Base-by-base conservation (phyloP, 129 eudicot genomes). In the Lactuca sativa region DNA sequence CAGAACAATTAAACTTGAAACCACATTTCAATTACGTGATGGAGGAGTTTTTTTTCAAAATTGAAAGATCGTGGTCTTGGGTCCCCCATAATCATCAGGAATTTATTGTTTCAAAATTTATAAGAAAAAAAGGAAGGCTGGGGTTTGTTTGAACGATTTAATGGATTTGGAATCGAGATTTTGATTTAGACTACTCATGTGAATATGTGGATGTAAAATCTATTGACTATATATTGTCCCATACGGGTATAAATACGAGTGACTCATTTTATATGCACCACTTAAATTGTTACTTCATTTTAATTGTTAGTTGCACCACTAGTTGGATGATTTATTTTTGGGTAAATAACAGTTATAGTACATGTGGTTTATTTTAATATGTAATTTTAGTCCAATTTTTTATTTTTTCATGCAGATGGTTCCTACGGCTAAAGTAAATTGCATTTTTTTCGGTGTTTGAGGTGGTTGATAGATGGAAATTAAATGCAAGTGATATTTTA, bases 1-100 rank as follows among this genome's bases (percentile, higher is more conserved):
- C 21, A 18, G 21, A 1, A 18, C 30, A 25, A 25, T 25, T 25
- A 25, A 25, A 47, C 5, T 11, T 47, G 1, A 47, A 47, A 47
- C 5, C 52, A 11, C 44, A 64, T 55, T 63, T 64, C 41, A 21
- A 38, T 34, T 55, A 66, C 52, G 33, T 52, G 69, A 67, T 31
- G 15, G 8, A 36, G 68, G 54, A 59, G 17, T 18, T 55, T 69
- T 21, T 25, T 18, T 57, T 53, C 64, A 40, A 53, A 38, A 54
- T 41, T 48, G 65, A 47, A 77, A 69, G 65, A 69, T 69, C 53
- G 15, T 62, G 71, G 76, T 69, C 43, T 62, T 69, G 76, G 81
- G 81, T 54, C 81, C 81, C 77, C 49, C 58, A 33, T 69, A 77
- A 77, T 77, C 71, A 62, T 69, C 63, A 53, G 52, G 69, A 53